Conservation (phyloP, 2,329 filamentous ascomycete species). For the Stemphylium beticola region DNA sequence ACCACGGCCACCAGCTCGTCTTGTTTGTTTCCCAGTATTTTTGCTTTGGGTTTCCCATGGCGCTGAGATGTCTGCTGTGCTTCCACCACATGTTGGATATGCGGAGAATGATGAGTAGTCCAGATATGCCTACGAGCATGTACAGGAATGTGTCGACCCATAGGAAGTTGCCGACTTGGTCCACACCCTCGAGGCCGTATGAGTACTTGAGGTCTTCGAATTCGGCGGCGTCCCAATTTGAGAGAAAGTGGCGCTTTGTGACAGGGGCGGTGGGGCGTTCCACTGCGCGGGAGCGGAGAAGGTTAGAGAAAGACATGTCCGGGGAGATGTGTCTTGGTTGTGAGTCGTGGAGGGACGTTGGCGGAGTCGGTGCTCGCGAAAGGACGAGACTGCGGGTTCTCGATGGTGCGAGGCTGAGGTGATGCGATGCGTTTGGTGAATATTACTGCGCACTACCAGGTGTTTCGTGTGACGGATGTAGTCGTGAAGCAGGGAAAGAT, state of each 20-base stretch:
- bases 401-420: conserved; percentile 4
- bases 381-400: conserved; percentile 3
- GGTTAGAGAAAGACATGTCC: conserved; percentile 34
- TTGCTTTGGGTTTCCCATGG: conserved; percentile 52
- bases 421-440: conserved; percentile 11
- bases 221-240: conserved; percentile 38
- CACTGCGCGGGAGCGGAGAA: conserved; percentile 33
- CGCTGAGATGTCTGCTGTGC: conserved; percentile 55
- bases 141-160: conserved; percentile 55
- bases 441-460: conserved; percentile 22
- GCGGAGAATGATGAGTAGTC: conserved; percentile 50
- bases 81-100: conserved; percentile 51
- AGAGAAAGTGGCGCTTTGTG: conserved; percentile 33
- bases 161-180: conserved; percentile 56
- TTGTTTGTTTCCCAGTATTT: conserved; percentile 56
- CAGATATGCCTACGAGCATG: conserved; percentile 40
- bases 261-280: conserved; percentile 20
- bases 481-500: conserved; percentile 15
- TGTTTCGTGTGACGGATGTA: conserved; percentile 11
- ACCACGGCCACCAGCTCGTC: conserved; percentile 59
- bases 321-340: conserved; percentile 5
- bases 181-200: conserved; percentile 56
- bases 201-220: conserved; percentile 47
- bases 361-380: conserved; percentile 11
- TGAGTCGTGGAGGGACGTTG: conserved; percentile 10